Conservation (phyloP, 1,139 yeast genomes). For the Yamadazyma kanchanaburiensis region DNA sequence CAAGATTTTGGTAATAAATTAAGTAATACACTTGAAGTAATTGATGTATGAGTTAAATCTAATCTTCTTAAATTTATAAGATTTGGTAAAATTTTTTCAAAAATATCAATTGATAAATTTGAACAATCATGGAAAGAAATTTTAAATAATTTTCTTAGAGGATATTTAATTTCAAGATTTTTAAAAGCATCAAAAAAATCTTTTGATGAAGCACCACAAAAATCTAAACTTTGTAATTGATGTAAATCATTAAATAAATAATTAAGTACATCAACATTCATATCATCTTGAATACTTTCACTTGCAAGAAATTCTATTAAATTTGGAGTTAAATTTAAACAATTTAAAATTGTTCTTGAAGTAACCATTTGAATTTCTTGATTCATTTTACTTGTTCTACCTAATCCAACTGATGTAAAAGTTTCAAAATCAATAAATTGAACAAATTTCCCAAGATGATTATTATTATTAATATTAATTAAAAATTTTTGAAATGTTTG, state of each 20-base stretch:
- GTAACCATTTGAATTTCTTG: constrained; percentile 91
- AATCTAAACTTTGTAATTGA: constrained; percentile 69
- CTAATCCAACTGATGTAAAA: constrained; percentile 86
- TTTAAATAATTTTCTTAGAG: constrained; percentile 40
- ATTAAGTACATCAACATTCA: constrained; percentile 59
- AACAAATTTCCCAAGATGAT: constrained; percentile 60
- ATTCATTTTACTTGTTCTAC: constrained; percentile 86
- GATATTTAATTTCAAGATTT: constrained; percentile 17
- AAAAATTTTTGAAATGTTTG: constrained; percentile 75
- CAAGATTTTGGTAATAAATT: constrained; percentile 50
- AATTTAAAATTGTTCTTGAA: constrained; percentile 60
- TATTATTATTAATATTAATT: constrained; percentile 48
- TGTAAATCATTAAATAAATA: constrained; percentile 59
- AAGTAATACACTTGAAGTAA: constrained; percentile 53
- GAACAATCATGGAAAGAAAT: constrained; percentile 88
- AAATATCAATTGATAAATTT: constrained; percentile 57
- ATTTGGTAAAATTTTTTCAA: constrained; percentile 55
- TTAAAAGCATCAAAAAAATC: constrained; percentile 64
- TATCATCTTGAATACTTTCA: constrained; percentile 84
- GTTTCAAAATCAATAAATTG: constrained; percentile 83
- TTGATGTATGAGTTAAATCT: constrained; percentile 80
- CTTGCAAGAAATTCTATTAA: constrained; percentile 76
- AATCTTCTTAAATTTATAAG: constrained; percentile 61
- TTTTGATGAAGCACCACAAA: constrained; percentile 81
- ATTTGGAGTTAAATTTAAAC: constrained; percentile 62